Conservation (phyloP, 1,139 yeast species). For the Scheffersomyces segobiensis region DNA sequence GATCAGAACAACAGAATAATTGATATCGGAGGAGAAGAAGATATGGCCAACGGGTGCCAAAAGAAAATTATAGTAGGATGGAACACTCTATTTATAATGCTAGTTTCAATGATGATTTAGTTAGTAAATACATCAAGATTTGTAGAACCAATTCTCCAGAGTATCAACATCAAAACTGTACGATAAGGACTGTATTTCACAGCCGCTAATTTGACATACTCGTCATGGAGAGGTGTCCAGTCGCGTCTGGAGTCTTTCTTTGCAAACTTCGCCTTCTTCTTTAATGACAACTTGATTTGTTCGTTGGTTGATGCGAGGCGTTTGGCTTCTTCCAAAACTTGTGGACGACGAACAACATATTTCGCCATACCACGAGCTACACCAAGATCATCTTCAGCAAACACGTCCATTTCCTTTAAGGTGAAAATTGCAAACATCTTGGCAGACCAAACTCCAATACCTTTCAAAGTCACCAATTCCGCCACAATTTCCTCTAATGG, state of each 20-base stretch:
- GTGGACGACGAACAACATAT: conserved; percentile 60
- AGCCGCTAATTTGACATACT: conserved; percentile 56
- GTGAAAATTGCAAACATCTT: conserved; percentile 83
- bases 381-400: conserved; percentile 81
- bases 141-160: conserved; percentile 72
- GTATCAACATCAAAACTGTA: conserved; percentile 65
- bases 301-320: conserved; percentile 30
- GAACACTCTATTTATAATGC: not conserved
- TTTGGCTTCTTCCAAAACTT: conserved; percentile 44
- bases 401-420: conserved; percentile 63
- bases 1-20: conserved; percentile 19
- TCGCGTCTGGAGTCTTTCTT: conserved; percentile 45
- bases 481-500: conserved; percentile 52
- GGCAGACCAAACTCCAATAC: conserved; percentile 90
- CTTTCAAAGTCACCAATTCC: conserved; percentile 63
- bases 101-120: conserved; percentile 3
- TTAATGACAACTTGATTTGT: conserved; percentile 26
- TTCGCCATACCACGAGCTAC: conserved; percentile 76
- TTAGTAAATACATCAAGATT: conserved; percentile 50
- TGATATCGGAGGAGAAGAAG: conserved; percentile 37
- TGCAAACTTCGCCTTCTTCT: conserved; percentile 38
- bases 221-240: conserved; percentile 67
- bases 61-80: not conserved
- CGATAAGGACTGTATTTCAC: conserved; percentile 64
- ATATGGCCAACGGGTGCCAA: not conserved